Evolutionary conservation across 169 alveolate species (phyloP), one percentile per base, ranked within the genome.

Genomic region (Plasmodium vivax): DNA sequence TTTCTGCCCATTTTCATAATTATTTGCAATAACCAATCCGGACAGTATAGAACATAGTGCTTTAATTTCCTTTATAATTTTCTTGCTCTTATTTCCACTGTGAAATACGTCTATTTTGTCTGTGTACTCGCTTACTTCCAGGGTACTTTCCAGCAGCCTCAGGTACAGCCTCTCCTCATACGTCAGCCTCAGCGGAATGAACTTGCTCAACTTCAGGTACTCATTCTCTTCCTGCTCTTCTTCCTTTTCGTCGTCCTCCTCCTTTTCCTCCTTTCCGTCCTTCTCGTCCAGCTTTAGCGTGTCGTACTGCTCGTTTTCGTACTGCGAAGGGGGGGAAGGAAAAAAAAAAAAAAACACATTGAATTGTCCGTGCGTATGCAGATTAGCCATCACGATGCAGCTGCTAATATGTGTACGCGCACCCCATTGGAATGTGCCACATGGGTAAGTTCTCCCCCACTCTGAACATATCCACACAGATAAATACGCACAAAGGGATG

Each of bases 11-110:
- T 96, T 97, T 45, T 97, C 98, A 92, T 98, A 98, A 92, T 97
- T 97, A 96, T 98, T 97, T 36, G 99, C 98, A 38, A 98, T 96
- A 23, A 98, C 98, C 80, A 98, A 87, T n/a, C 99, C 99, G 38
- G 98, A 96, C 32, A 98, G 96, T 23, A 98, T 94, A 16, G 99
- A 98, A 80, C 98, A 98, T 51, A 98, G 96, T 34, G 97, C 98
- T 73, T 97, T 96, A 58, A 97, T 97, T 83, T 98, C 98, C 27
- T 95, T 88, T 36, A 96, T 94, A 32, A 98, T 98, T 51, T 93
- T 95, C 47, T 97, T 95, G 56, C 97, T 96, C 81, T 94, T 96
- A 85, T 79, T 95, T 30, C 97, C 98, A 77, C 96, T 97, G 92
- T 93, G 96, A 19, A 90, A 75, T 68, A 96, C 87, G 90, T 98